Evolutionary conservation across 73 alveolate genomes (phyloP).

Genomic region (Paramecium tetraurelia): DNA sequence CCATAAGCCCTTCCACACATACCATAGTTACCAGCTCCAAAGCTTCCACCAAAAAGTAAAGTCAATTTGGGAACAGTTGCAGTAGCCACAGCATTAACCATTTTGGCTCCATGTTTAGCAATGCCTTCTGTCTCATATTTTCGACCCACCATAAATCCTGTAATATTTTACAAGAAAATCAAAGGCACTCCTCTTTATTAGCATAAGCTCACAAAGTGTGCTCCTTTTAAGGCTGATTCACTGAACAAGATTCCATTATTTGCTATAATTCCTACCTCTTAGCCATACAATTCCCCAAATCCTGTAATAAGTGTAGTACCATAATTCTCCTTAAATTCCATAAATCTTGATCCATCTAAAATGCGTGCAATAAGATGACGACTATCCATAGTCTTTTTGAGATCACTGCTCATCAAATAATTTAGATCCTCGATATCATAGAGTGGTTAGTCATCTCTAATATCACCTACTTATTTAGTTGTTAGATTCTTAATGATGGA

Average conservation of each 20-base stretch:
- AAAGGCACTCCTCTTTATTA: conserved; percentile 91
- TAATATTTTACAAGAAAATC: conserved; percentile 86
- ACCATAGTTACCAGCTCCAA: conserved; percentile 98
- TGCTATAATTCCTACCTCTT: conserved; percentile 92
- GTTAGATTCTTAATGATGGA: conserved; percentile 66
- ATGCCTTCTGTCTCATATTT: conserved; percentile 93
- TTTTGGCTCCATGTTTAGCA: conserved; percentile 96
- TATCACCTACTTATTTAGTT: conserved; percentile 53
- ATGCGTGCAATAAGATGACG: conserved; percentile 84
- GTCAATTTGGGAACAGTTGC: conserved; percentile 93
- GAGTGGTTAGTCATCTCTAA: conserved; percentile 79
- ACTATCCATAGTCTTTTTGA: conserved; percentile 65
- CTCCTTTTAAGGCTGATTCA: conserved; percentile 93
- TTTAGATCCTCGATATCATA: conserved; percentile 76
- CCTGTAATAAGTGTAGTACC: conserved; percentile 90
- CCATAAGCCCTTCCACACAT: conserved; percentile 98
- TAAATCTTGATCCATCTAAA: conserved; percentile 90
- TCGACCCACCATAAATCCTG: conserved; percentile 96
- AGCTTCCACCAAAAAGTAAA: conserved; percentile 85
- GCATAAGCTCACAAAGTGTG: conserved; percentile 92
- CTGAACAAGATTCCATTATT: conserved; percentile 91
- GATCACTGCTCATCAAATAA: conserved; percentile 79
- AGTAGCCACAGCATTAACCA: conserved; percentile 94
- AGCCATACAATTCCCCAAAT: conserved; percentile 87
- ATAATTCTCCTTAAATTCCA: conserved; percentile 88